These are phyloP conservation scores for Thermothelomyces thermophilus DNA, from an alignment of 2,329 filamentous ascomycete species.

Conservation along the genomic window DNA sequence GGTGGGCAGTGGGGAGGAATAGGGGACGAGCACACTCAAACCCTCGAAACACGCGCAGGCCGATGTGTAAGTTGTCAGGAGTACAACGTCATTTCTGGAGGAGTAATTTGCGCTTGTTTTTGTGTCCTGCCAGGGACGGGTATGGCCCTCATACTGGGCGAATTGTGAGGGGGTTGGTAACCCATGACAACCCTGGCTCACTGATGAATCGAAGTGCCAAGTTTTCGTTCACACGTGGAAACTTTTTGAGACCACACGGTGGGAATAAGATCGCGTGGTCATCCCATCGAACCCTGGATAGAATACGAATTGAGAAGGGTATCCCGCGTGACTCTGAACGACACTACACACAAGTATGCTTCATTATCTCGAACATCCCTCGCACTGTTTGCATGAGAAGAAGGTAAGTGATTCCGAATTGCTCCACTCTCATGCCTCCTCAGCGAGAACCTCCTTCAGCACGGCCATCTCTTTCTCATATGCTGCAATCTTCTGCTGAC, in stretches of 20 bases:
- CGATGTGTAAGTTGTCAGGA: background rate
- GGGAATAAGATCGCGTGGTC: too few relatives aligned
- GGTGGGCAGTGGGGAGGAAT: slow-evolving; percentile 10
- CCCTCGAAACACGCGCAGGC: too few relatives aligned
- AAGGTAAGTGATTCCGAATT: too few relatives aligned
- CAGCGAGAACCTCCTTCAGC: slow-evolving; percentile 63
- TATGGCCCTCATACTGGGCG: background rate
- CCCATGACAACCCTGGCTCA: too few relatives aligned
- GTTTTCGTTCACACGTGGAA: too few relatives aligned
- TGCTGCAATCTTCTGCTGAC: slow-evolving; percentile 66
- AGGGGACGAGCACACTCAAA: background rate
- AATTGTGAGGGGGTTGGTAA: background rate
- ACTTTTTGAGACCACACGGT: too few relatives aligned
- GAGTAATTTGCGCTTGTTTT: background rate
- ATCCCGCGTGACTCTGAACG: background rate
- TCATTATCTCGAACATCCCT: too few relatives aligned
- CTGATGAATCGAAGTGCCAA: too few relatives aligned
- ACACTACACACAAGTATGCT: background rate
- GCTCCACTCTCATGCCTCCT: slow-evolving; percentile 26
- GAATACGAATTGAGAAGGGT: slow-evolving; percentile 8
- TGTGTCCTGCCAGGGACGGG: background rate
- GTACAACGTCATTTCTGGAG: background rate
- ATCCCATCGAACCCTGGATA: too few relatives aligned
- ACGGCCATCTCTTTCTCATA: slow-evolving; percentile 66
- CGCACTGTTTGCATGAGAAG: too few relatives aligned